These are phyloP conservation scores for Helichrysum umbraculigerum DNA, from an alignment of 129 eudicot genomes.

Conservation along the genomic window DNA sequence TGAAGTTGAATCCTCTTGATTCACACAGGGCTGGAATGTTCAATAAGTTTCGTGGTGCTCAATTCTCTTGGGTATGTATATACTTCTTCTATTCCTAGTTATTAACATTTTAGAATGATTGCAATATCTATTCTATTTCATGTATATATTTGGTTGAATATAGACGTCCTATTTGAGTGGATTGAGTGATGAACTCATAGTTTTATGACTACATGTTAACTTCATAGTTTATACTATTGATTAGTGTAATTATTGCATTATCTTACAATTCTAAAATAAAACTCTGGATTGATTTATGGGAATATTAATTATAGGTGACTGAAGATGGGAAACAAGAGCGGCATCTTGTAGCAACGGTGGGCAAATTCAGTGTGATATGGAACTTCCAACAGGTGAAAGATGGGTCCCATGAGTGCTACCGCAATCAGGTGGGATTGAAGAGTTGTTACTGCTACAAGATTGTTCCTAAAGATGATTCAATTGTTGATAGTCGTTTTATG, in stretches of 20 bases:
- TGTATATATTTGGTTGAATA: conserved; percentile 18
- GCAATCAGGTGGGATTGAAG: conserved; percentile 76
- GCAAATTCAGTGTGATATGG: conserved; percentile 95
- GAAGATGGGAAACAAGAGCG: conserved; percentile 96
- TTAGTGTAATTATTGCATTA: background rate
- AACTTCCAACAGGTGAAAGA: conserved; percentile 94
- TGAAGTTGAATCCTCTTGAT: conserved; percentile 85
- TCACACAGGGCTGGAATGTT: conserved; percentile 86
- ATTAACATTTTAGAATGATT: conserved; percentile 9
- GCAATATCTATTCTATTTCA: conserved; percentile 4
- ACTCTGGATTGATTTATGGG: background rate
- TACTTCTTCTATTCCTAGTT: conserved; percentile 6
- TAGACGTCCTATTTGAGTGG: background rate
- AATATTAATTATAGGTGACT: conserved; percentile 51
- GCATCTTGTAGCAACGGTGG: conserved; percentile 87
- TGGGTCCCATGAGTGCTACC: conserved; percentile 83
- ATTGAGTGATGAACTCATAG: background rate
- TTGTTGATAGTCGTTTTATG: conserved; percentile 95
- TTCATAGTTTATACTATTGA: background rate
- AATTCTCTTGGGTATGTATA: conserved; percentile 88
- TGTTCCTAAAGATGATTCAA: conserved; percentile 80
- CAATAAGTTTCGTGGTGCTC: conserved; percentile 88
- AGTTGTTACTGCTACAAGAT: conserved; percentile 97
- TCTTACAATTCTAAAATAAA: background rate
- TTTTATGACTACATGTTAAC: background rate